These are phyloP conservation scores for Sungouiozyma ichnusensis DNA, from an alignment of 805 yeast species.

Conservation along the genomic window DNA sequence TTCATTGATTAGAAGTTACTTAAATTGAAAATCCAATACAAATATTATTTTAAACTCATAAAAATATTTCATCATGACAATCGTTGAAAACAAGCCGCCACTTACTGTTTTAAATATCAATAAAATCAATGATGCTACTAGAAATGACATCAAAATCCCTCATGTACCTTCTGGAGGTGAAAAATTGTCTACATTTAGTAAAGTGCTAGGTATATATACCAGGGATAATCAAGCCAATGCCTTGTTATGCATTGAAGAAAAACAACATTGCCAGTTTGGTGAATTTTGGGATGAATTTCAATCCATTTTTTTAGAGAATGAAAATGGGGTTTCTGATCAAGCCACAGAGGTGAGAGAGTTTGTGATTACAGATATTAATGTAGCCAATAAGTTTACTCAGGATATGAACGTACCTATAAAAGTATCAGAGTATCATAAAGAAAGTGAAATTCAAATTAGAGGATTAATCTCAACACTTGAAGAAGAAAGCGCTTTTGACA, in stretches of 20 bases:
- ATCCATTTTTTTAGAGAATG: constrained; percentile 4
- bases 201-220: constrained; percentile 31
- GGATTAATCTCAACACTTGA: constrained; percentile 31
- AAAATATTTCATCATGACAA: constrained; percentile 5
- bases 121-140: constrained; percentile 1
- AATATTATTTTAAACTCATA: too few relatives aligned
- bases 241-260: constrained; percentile 25
- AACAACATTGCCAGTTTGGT: constrained; percentile 24
- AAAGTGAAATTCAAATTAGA: constrained; percentile 28
- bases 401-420: constrained; percentile 17
- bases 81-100: constrained; percentile 5
- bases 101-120: constrained; percentile 1
- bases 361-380: constrained; percentile 7
- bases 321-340: constrained; percentile 4
- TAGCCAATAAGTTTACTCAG: constrained; percentile 14
- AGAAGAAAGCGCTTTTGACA: constrained; percentile 22
- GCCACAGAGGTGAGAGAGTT: constrained; percentile 13
- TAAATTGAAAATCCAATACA: too few relatives aligned
- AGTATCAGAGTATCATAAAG: constrained; percentile 26
- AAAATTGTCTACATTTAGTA: constrained; percentile 31
- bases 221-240: constrained; percentile 14
- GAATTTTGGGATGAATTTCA: constrained; percentile 23
- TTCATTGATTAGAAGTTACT: too few relatives aligned
- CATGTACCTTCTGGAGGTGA: constrained; percentile 9
- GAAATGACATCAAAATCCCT: constrained; percentile 12